Conservation (phyloP, 306 rosid species). For the Prinsepia uniflora region DNA sequence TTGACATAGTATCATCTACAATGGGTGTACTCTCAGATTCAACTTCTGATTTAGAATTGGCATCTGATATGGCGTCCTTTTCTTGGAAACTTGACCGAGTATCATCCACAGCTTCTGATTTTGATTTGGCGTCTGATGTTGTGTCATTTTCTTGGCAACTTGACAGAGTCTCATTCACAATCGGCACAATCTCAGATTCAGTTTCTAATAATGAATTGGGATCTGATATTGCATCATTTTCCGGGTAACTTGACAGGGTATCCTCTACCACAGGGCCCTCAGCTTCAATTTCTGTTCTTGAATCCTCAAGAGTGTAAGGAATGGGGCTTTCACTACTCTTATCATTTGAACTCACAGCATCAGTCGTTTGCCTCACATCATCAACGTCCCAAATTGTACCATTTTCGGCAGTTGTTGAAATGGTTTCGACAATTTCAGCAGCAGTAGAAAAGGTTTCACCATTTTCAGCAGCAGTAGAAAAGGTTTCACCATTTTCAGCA, state of each 20-base stretch:
- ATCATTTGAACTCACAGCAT: conserved; percentile 8
- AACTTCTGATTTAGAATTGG: too few species aligned
- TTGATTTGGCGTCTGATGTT: conserved; percentile 8
- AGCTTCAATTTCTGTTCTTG: conserved; percentile 10
- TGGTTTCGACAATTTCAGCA: background rate
- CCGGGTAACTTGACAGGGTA: background rate
- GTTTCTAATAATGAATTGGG: background rate
- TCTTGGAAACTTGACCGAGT: too few species aligned
- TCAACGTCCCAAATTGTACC: background rate
- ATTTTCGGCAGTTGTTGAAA: too few species aligned
- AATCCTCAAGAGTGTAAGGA: conserved; percentile 12
- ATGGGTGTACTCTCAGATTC: too few species aligned
- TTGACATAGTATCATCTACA: background rate
- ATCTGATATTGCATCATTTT: background rate
- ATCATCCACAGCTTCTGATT: too few species aligned
- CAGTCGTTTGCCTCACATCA: conserved; percentile 21
- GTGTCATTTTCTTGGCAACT: background rate
- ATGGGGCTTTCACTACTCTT: conserved; percentile 19
- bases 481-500: conserved; percentile 2
- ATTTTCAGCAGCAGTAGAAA: too few species aligned
- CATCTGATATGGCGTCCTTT: too few species aligned
- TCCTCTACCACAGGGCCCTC: background rate
- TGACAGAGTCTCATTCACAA: background rate
- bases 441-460: background rate
- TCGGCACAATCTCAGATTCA: conserved; percentile 10